A percentile compares a stretch with the other conserved stretches of the same genome.
Conservation (phyloP, 2,329 filamentous ascomycete genomes). For the Penicillium sp. region DNA sequence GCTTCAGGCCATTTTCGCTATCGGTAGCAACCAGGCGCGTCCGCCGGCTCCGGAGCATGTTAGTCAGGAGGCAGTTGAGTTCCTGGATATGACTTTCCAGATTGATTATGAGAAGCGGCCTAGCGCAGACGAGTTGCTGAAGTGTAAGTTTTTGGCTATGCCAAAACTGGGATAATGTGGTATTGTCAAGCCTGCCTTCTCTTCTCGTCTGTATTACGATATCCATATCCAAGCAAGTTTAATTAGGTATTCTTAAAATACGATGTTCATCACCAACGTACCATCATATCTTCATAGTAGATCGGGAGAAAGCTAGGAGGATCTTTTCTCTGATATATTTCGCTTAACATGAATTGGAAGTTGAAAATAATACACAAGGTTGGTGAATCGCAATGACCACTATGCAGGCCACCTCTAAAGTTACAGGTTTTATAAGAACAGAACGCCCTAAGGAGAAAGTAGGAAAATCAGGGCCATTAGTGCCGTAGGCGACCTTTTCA, state of each 20-base stretch:
- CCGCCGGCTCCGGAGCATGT: constrained; percentile 87
- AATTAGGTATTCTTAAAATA: neutral
- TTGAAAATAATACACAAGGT: constrained; percentile 25
- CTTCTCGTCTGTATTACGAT: constrained; percentile 19
- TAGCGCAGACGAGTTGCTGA: constrained; percentile 85
- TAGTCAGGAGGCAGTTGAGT: constrained; percentile 78
- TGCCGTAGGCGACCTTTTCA: neutral
- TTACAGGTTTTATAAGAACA: constrained; percentile 25
- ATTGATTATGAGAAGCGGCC: constrained; percentile 91
- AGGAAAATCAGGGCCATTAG: constrained; percentile 1
- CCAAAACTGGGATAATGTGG: constrained; percentile 41
- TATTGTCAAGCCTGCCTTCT: neutral
- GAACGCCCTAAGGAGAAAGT: constrained; percentile 8
- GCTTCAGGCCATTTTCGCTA: constrained; percentile 97
- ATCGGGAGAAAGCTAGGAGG: neutral
- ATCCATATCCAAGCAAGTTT: constrained; percentile 15
- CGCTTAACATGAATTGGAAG: constrained; percentile 14
- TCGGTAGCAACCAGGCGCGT: constrained; percentile 81
- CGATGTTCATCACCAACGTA: neutral
- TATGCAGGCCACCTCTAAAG: constrained; percentile 27
- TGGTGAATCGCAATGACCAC: constrained; percentile 25
- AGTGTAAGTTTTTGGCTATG: constrained; percentile 72
- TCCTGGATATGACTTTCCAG: constrained; percentile 89
- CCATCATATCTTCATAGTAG: neutral
- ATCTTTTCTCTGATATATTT: constrained; percentile 8